A percentile compares a stretch with the other conserved stretches of the same genome.
Conservation (phyloP, 352 stramenopile species). For the Phytopythium vexans region DNA sequence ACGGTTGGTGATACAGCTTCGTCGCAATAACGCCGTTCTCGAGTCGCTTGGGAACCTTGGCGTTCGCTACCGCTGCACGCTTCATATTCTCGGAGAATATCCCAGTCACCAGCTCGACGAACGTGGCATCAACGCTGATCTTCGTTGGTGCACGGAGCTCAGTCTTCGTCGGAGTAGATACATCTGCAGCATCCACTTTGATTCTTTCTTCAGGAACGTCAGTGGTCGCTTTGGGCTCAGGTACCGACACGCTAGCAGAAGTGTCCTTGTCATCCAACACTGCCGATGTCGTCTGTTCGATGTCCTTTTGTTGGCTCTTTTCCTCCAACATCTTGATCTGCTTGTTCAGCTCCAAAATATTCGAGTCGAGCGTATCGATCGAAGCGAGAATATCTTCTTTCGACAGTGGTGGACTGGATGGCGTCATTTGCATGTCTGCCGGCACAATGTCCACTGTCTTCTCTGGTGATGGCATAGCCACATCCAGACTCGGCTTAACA, state of each 20-base stretch:
- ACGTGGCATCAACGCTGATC: constrained; percentile 54
- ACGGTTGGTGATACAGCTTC: constrained; percentile 69
- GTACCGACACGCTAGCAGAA: not conserved
- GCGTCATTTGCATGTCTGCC: not conserved
- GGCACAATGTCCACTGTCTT: not conserved
- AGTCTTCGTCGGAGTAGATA: not conserved
- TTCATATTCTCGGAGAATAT: constrained; percentile 66
- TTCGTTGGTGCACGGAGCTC: constrained; percentile 25
- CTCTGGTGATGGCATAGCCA: not conserved
- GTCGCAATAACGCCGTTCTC: constrained; percentile 42
- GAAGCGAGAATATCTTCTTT: constrained; percentile 81
- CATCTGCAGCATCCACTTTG: constrained; percentile 4
- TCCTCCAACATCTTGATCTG: constrained; percentile 55
- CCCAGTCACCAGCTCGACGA: constrained; percentile 56
- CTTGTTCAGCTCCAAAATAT: constrained; percentile 68
- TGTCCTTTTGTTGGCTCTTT: constrained; percentile 38
- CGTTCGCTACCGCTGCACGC: constrained; percentile 51
- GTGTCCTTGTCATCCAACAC: not conserved
- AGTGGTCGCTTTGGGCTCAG: too few relatives aligned
- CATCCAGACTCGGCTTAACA: not conserved
- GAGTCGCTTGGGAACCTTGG: constrained; percentile 46
- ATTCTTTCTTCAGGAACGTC: not conserved
- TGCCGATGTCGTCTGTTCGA: not conserved
- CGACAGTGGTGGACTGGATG: constrained; percentile 24
- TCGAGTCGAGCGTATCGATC: constrained; percentile 73